Base-by-base conservation (phyloP, 163 green algal species). In the Chlamydomonas reinhardtii region DNA sequence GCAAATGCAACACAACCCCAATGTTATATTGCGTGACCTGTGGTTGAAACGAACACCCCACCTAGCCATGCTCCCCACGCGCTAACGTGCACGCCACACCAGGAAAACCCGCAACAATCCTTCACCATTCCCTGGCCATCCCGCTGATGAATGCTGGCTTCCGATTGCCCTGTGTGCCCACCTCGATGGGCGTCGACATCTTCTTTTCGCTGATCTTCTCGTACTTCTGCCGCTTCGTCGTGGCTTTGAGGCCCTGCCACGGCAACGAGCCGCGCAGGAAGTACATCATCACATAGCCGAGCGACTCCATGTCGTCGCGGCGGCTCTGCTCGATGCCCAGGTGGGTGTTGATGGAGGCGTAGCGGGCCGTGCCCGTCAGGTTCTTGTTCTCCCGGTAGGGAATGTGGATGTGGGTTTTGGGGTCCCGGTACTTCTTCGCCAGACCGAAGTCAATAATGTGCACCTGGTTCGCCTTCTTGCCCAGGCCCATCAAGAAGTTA, bases 191-290 rank as follows among this genome's bases (percentile, higher is more conserved):
- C 29, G 97, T 99, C 48, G 94, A 96, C 94, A 99, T 98, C 94
- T 99, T 99, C 93, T 99, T 99, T 90, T 99, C 98, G 82, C 95
- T 98, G 93, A 99, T 99, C 90, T 99, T 99, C 89, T 99, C 98
- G 86, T 99, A 99, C 91, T 96, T 96, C 65, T 96, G 93, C 71
- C 91, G 92, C 90, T 96, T 96, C 6, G 92, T 96, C 4, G 84
- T 81, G 16, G 91, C 86, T 59, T 99, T 99, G 61, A 99, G 94
- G 3, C 98, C 98, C 83, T 99, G 97, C 98, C 98, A 99, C 22
- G 98, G 98, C 82, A 99, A 91, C 75, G 84, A 95, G 83, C 98
- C 98, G n/a, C 98, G 94, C 81, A 99, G 92, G 80, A 99, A 99
- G 93, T 99, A 99, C 96, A 99, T 98, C 81, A 99, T 94, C 77